Conservation (phyloP, 192 early-diverging fungal genomes). For the Linnemannia schmuckeri region DNA sequence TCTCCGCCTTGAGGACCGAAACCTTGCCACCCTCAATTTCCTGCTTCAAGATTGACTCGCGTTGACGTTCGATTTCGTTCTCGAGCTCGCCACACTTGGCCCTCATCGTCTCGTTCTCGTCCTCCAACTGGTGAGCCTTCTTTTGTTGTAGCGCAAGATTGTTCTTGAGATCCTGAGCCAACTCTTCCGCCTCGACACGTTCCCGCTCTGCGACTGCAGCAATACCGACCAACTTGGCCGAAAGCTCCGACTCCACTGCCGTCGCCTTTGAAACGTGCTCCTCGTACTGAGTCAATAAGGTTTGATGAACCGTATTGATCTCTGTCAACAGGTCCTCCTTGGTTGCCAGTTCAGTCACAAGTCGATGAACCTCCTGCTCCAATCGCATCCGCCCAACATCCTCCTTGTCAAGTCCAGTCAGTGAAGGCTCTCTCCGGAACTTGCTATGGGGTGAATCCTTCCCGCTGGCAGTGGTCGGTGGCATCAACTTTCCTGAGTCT, state of each 20-base stretch:
- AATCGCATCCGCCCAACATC: constrained; percentile 48
- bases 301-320: constrained; percentile 40
- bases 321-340: constrained; percentile 38
- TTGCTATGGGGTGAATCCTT: constrained; percentile 14
- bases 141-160: constrained; percentile 24
- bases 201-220: constrained; percentile 44
- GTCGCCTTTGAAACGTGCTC: constrained; percentile 35
- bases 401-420: constrained; percentile 46
- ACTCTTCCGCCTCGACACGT: constrained; percentile 45
- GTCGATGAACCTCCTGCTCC: constrained; percentile 46
- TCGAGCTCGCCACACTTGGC: constrained; percentile 47
- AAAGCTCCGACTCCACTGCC: constrained; percentile 39
- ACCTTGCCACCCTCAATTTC: constrained; percentile 51
- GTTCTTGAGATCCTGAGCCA: constrained; percentile 34
- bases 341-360: constrained; percentile 25
- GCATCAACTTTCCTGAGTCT: background rate
- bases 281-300: constrained; percentile 36
- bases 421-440: constrained; percentile 36
- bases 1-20: constrained; percentile 39
- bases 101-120: constrained; percentile 45
- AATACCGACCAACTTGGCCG: constrained; percentile 46
- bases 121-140: constrained; percentile 29
- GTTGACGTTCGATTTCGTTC: constrained; percentile 51
- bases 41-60: constrained; percentile 52
- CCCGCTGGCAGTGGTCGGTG: background rate